Conservation (phyloP, 2,329 filamentous ascomycete genomes). For the Gaeumannomyces sp. region DNA sequence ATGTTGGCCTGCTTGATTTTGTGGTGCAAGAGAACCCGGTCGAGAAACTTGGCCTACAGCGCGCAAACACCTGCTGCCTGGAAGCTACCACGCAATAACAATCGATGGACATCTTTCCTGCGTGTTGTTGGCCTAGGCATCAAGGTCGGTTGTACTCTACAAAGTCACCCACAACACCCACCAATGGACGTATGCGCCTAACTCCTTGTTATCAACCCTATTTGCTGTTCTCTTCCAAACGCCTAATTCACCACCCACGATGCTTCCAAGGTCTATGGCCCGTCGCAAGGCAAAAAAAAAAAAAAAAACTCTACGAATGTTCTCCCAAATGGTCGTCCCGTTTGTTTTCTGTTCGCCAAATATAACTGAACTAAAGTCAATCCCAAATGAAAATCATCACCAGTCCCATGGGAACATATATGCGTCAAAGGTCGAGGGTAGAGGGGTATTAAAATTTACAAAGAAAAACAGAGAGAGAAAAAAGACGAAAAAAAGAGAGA, state of each 20-base stretch:
- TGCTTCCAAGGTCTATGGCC: background rate
- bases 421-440: background rate
- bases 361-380: background rate
- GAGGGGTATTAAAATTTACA: background rate
- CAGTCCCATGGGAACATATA: background rate
- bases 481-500: background rate
- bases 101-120: too few relatives aligned
- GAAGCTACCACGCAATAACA: too few relatives aligned
- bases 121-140: too few relatives aligned
- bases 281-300: background rate
- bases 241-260: background rate
- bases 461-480: background rate
- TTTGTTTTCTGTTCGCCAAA: background rate
- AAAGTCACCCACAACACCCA: too few relatives aligned
- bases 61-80: too few relatives aligned
- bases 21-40: too few relatives aligned
- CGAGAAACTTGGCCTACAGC: too few relatives aligned
- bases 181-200: background rate
- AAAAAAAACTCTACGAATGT: too few relatives aligned
- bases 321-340: too few relatives aligned
- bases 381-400: background rate
- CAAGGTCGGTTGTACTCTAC: too few relatives aligned
- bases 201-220: background rate
- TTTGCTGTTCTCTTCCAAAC: background rate
- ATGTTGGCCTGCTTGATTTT: too few relatives aligned